Evolutionary conservation across 1,139 yeast genomes (phyloP), one percentile per base, ranked within the genome.

Genomic region (Nematodospora anomalae): DNA sequence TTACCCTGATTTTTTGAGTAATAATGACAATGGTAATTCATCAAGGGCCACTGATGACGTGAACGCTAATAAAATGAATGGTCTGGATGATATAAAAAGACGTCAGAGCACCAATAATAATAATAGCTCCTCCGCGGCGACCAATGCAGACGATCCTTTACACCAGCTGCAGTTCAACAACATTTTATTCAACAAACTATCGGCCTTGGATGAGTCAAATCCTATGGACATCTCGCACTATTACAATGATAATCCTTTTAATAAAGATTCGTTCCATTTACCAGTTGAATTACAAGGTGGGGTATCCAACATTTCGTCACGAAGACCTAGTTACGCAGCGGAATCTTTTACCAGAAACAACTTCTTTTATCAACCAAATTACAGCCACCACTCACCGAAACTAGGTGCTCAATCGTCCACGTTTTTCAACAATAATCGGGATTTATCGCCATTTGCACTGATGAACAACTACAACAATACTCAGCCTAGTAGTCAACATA

Each of bases 241-340:
- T 29, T 39, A 35, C 33, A 23, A 26, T 10, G 26, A 35, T 13
- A 26, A 25, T 23, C 13, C 12, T 20, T 15, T 21, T 13, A 38
- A 36, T 25, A 44, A 41, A 22, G 60, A 57, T 33, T 36, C 56
- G 14, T 79, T 79, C 55, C 67, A 62, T 41, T 61, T 80, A 40
- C 85, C 86, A 0, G 43, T 63, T 6, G 85, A 80, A 47, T 62
- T 80, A 30, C 84, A 79, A 55, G 84, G 85, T 23, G 86, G 86
- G 0, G 64, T 80, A 3, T 78, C 79, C 11, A 77, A 69, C 40
- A 79, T 80, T 28, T 74, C 77, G 18, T 74, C 82, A 7, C 67
- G 86, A 56, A 67, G 86, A 55, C 85, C 85, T 22, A 70, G 79
- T 41, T 79, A 76, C 49, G 79, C 84, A 5, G 85, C 85, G 6